Evolutionary conservation across 257 asterid genomes (phyloP).

Genomic region (Primulina huaijiensis): DNA sequence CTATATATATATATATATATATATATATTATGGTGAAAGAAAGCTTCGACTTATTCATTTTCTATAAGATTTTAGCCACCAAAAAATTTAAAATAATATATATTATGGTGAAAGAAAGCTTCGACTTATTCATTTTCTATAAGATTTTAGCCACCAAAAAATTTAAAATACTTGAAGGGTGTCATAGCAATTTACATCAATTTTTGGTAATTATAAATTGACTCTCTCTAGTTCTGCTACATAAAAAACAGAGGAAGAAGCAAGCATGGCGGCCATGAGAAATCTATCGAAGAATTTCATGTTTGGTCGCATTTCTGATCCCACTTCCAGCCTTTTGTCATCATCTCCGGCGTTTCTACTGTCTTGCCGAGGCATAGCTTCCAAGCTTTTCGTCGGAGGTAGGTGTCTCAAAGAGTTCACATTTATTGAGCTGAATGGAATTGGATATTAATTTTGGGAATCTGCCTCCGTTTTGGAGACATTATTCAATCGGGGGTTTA

Average conservation of each 20-base stretch:
- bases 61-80: too few relatives aligned
- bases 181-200: too few relatives aligned
- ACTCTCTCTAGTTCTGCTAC: too few relatives aligned
- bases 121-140: too few relatives aligned
- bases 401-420: not conserved
- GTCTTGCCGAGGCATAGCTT: conserved; percentile 69
- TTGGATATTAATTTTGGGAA: not conserved
- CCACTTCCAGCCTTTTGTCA: conserved; percentile 14
- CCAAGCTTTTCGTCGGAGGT: conserved; percentile 93
- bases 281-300: conserved; percentile 37
- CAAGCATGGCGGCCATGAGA: conserved; percentile 65
- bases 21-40: too few relatives aligned
- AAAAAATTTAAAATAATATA: too few relatives aligned
- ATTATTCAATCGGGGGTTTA: conserved; percentile 19
- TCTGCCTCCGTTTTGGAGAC: not conserved
- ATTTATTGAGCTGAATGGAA: not conserved
- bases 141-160: too few relatives aligned
- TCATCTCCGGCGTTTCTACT: conserved; percentile 39
- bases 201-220: too few relatives aligned
- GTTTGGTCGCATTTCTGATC: conserved; percentile 24
- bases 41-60: too few relatives aligned
- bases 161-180: too few relatives aligned
- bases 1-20: too few relatives aligned
- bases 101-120: too few relatives aligned
- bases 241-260: not conserved